Evolutionary conservation across 2,329 filamentous ascomycete genomes (phyloP).

Genomic region (Furcasterigmium sp.): DNA sequence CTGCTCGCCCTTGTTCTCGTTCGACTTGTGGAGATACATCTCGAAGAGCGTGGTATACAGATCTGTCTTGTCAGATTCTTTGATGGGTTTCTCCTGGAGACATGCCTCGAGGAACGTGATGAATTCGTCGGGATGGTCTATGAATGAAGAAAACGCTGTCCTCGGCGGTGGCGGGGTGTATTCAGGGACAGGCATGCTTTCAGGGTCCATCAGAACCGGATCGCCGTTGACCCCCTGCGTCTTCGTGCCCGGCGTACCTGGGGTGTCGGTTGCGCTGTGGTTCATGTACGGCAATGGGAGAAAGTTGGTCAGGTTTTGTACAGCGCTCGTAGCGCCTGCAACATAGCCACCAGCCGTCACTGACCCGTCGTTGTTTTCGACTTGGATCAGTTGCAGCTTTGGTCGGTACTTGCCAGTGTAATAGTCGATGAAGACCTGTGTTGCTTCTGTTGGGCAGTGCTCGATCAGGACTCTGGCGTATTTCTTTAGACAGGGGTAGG

Average conservation of each 20-base stretch:
- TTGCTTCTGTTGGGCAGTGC: conserved; percentile 77
- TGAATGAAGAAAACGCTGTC: conserved; percentile 91
- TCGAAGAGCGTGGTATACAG: conserved; percentile 94
- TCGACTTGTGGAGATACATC: conserved; percentile 92
- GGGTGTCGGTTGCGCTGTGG: conserved; percentile 46
- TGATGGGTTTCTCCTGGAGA: conserved; percentile 65
- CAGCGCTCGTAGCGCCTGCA: conserved; percentile 55
- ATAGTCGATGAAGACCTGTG: conserved; percentile 87
- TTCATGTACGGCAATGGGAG: conserved; percentile 85
- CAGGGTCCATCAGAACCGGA: conserved; percentile 42
- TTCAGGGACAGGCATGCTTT: conserved; percentile 40
- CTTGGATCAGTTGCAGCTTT: conserved; percentile 50
- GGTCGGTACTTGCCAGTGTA: conserved; percentile 83
- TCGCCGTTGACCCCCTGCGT: conserved; percentile 43
- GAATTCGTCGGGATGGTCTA: conserved; percentile 89
- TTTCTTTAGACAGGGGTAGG: conserved; percentile 88
- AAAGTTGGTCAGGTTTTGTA: conserved; percentile 80
- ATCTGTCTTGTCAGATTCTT: conserved; percentile 72
- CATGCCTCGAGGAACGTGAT: conserved; percentile 90
- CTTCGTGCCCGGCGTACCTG: conserved; percentile 35
- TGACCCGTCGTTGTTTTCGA: conserved; percentile 27
- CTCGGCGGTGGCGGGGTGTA: conserved; percentile 81
- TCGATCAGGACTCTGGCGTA: conserved; percentile 89
- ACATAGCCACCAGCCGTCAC: conserved; percentile 38
- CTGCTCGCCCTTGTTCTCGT: conserved; percentile 60